Evolutionary conservation across 2,329 filamentous ascomycete genomes (phyloP), one percentile per base, ranked within the genome.

Genomic region (Colletotrichum noveboracense): DNA sequence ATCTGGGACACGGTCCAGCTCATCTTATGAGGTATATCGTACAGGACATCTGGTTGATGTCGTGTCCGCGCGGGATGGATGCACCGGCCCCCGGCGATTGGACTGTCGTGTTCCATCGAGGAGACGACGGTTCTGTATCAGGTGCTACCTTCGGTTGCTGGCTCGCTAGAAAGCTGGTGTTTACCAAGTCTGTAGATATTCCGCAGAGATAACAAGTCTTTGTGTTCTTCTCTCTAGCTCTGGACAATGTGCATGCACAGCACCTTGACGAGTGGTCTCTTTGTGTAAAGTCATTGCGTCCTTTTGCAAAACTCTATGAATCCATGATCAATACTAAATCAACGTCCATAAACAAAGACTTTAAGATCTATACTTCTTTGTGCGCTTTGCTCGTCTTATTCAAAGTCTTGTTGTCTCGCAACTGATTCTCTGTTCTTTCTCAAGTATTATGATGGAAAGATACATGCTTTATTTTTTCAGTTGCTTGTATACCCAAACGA

Each of bases 71-170:
- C 61, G 84, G 84, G 13, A 77, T 88, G 72, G 86, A 88, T 77
- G 82, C 84, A 1, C 82, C 83, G 6, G 82, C 86, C 1, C 86
- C 85, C 1, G 85, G 86, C 6, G 82, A 87, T 66, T 87, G 86
- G 86, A 87, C 86, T 1, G 75, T 87, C 2, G 81, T 83, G 5
- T 83, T 87, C 34, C 77, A 77, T 28, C 79, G 82, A 13, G 76
- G 79, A 67, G 79, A 78, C 7, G 64, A 76, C 7, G 79, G 81
- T 18, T 69, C 48, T 5, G 78, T 85, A 0, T 65, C 62, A 7
- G 79, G 79, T 1, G 78, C 82, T 12, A 85, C 77, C 1, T 80
- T 87, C 62, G 85, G 86, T 12, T 87, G 85, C 72, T 87, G 85
- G 85, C 70, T 87, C 21, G 85, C 85, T 3, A 82, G 85, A 70